Evolutionary conservation across 2,329 filamentous ascomycete genomes (phyloP).

Genomic region (Colletotrichum musicola): DNA sequence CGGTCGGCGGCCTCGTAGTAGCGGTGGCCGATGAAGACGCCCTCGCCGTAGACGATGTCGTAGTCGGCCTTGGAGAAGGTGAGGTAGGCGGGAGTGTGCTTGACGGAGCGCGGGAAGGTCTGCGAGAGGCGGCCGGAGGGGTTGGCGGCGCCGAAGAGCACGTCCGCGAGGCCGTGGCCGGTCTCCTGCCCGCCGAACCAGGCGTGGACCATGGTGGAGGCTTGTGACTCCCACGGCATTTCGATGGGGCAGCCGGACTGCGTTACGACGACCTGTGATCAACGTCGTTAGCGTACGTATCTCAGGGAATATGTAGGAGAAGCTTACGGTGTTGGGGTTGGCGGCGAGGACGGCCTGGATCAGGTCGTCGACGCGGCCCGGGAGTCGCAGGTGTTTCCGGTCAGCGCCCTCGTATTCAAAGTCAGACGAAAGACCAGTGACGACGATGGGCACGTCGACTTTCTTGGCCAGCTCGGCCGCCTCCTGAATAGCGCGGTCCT

Average conservation of each 20-base stretch:
- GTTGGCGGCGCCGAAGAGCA: slow-evolving; percentile 80
- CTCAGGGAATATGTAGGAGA: not conserved
- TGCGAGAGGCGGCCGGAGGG: slow-evolving; percentile 82
- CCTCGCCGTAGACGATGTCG: slow-evolving; percentile 81
- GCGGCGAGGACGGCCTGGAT: slow-evolving; percentile 74
- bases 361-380: slow-evolving; percentile 77
- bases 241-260: slow-evolving; percentile 82
- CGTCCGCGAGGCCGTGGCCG: slow-evolving; percentile 83
- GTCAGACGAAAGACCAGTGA: slow-evolving; percentile 82
- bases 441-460: slow-evolving; percentile 81
- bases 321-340: slow-evolving; percentile 72
- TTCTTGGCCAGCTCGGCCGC: slow-evolving; percentile 76
- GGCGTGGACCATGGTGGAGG: slow-evolving; percentile 75
- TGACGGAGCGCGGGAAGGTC: slow-evolving; percentile 75
- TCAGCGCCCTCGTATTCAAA: slow-evolving; percentile 87
- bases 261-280: slow-evolving; percentile 70
- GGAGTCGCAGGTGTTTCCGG: slow-evolving; percentile 82
- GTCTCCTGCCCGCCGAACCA: slow-evolving; percentile 93
- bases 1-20: slow-evolving; percentile 81
- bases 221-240: slow-evolving; percentile 75
- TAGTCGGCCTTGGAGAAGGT: slow-evolving; percentile 80
- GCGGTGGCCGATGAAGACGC: slow-evolving; percentile 84
- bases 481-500: slow-evolving; percentile 70
- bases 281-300: not conserved
- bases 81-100: slow-evolving; percentile 81